These are phyloP conservation scores for Striga asiatica DNA, from an alignment of 257 asterid species.

Conservation along the genomic window DNA sequence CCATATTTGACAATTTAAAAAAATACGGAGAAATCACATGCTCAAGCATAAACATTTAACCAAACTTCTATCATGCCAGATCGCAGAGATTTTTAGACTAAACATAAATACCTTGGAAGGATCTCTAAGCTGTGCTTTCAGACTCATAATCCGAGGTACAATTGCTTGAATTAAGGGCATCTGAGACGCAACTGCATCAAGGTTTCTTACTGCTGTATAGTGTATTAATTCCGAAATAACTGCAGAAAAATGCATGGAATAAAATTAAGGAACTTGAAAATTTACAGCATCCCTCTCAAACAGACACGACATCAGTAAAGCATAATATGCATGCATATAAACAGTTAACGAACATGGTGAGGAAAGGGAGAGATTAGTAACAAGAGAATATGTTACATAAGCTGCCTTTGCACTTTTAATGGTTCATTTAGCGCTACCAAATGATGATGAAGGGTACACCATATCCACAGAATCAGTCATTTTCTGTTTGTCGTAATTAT, in stretches of 20 bases:
- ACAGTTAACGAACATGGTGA: background rate
- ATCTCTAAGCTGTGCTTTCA: conserved; percentile 82
- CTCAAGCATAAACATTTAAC: conserved; percentile 2
- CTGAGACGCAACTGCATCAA: conserved; percentile 58
- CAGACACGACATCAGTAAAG: conserved; percentile 1
- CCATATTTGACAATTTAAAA: conserved; percentile 10
- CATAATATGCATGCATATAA: background rate
- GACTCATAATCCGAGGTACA: conserved; percentile 85
- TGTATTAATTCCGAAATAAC: conserved; percentile 93
- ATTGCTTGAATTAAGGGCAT: conserved; percentile 85
- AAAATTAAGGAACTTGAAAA: conserved; percentile 21
- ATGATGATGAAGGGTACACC: background rate
- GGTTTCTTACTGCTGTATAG: conserved; percentile 65
- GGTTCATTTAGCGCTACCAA: too few relatives aligned
- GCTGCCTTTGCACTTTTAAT: conserved; percentile 5
- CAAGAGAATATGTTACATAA: background rate
- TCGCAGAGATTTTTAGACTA: background rate
- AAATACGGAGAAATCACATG: conserved; percentile 3
- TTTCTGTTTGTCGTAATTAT: background rate
- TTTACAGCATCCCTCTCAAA: conserved; percentile 4
- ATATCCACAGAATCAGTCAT: background rate
- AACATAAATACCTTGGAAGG: conserved; percentile 73
- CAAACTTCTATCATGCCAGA: conserved; percentile 3
- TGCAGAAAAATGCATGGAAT: conserved; percentile 29
- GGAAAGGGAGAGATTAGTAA: background rate